A percentile compares a stretch with the other conserved stretches of the same genome.
phyloP scores from a whole-genome alignment of 164 flowering plant genomes.

The Vitis amurensis region DNA sequence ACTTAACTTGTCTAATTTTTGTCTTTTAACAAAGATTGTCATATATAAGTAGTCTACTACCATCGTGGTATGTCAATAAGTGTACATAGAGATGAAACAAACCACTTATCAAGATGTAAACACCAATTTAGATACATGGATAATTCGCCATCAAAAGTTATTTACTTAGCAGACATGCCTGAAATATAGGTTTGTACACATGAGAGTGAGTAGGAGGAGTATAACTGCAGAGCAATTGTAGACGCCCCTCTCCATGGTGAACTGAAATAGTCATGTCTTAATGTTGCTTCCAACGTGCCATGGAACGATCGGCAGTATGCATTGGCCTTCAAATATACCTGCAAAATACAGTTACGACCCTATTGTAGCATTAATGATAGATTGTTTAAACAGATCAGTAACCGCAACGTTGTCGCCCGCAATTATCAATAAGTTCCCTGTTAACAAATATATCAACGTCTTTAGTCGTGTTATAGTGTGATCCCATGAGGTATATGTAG shows the following conservation, averaged over 20 bases:
- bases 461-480: constrained; percentile 5
- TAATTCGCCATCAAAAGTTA: too few species aligned
- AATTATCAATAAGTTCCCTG: background rate
- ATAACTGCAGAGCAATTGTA: constrained; percentile 13
- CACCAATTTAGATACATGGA: too few species aligned
- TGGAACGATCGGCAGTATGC: background rate
- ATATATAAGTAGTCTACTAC: too few species aligned
- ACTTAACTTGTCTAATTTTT: too few species aligned
- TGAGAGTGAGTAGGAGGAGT: constrained; percentile 19
- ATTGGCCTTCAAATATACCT: constrained; percentile 3
- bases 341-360: background rate
- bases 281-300: constrained; percentile 21
- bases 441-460: constrained; percentile 21
- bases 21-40: too few species aligned
- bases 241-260: constrained; percentile 28
- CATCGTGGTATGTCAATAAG: too few species aligned
- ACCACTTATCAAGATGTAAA: too few species aligned
- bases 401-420: background rate
- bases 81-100: too few species aligned
- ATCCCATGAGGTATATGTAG: constrained; percentile 11
- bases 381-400: background rate
- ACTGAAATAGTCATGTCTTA: constrained; percentile 20
- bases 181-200: constrained; percentile 20
- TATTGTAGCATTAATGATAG: background rate
- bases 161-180: too few species aligned